Base-by-base conservation (phyloP, 306 rosid genomes). In the Vigna unguiculata region DNA sequence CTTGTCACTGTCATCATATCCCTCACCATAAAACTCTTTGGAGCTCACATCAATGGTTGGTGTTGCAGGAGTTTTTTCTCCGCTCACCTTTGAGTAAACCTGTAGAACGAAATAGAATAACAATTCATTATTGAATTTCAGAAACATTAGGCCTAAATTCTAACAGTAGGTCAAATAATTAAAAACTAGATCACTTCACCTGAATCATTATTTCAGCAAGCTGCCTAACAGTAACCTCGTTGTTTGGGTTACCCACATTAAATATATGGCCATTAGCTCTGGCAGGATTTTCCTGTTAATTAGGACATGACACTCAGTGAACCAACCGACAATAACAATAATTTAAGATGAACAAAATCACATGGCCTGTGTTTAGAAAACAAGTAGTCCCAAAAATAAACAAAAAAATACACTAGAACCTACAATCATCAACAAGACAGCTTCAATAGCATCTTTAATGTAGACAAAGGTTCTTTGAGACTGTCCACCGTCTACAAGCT, bases 361-460 rank as follows among this genome's bases (percentile, higher is more conserved):
- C 25, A 74, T 43, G 9, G 21, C 20, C 7, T 9, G 17, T 24
- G 22, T 36, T 46, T 4, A 7, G 6, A 57, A 34, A 61, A 71
- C 45, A 20, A 47, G 11, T 43, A 70, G 62, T 81, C 32, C 24
- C 16, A 6, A 32, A 34, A 15, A 36, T 30, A 30, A 32, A 24
- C 17, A 43, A 1, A 1, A 7, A 19, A 7, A 19, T 24, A 48
- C 9, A 48, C 19, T 10, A n/a, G 45, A 59, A 83, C 97, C 41
- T 80, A 95, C 99, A 81, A 92, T 95, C 99, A 95, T 95, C 87
- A 95, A 75, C 67, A 86, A 51, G 82, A 95, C 99, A 78, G 97
- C 99, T 82, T 95, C 99, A 77, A 95, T 95, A 3, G 99, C 99
- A 86, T 95, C 99, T 83, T 89, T 95, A n/a, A 95, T 95, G 84